Base-by-base conservation (phyloP, 345 rosid species). In the Lepidium africanum region DNA sequence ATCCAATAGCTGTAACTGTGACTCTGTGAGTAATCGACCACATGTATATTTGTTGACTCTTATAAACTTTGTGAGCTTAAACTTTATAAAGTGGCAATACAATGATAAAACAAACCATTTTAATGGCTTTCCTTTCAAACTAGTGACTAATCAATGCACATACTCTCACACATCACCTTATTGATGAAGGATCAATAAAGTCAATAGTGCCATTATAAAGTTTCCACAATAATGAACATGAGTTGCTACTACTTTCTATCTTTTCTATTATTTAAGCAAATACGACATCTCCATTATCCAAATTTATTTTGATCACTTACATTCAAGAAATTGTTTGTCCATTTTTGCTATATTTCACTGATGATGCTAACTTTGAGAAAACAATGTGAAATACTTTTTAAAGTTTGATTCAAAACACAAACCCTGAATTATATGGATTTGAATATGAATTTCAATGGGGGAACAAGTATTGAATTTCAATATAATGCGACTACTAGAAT, bases 41-140 rank as follows among this genome's bases (percentile, higher is more conserved):
- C 76, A 64, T 64, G 59, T 30, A 63, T 55, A 38, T 35, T 63
- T 56, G 70, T 49, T 72, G 65, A 56, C 70, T 11, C 76, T 71
- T 64, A 27, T 46, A 55, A 63, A 63, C 23, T 21, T 2, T 72
- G 58, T 55, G 70, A 63, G 27, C 51, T 45, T 33, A 0, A 42
- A 5, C 43, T 13, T 58, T 15, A 9, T 2, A 63, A 71, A 45
- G 39, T 45, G 19, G 9, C 21, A 53, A 23, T 25, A 63, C 63
- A 63, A 16, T 71, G 23, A 15, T 54, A 0, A 21, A 25, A 12
- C 35, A 25, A 25, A 57, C 19, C 17, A 11, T 11, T 42, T 53
- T 8, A 17, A 35, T 13, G 53, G 54, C 46, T 52, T 70, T 41
- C 11, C 37, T 52, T 61, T 39, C 42, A 52, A 39, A 15, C 33